Evolutionary conservation across 2,329 filamentous ascomycete species (phyloP).

Genomic region (Tricladium varicosporioides): DNA sequence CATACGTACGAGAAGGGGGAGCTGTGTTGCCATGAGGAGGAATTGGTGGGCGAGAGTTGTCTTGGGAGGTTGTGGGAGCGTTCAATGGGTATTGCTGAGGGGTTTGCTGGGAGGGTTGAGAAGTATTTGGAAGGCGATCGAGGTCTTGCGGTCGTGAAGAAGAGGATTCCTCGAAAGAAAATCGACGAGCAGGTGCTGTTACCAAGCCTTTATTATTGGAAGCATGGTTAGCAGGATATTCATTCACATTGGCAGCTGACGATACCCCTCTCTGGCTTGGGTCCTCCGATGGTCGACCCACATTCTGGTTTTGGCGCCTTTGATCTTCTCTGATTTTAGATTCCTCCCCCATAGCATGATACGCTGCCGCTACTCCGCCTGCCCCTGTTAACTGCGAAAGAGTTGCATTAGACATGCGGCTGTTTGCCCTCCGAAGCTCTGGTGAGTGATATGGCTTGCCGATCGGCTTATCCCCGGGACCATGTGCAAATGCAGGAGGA

Average conservation of each 20-base stretch:
- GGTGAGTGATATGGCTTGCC: slow-evolving; percentile 71
- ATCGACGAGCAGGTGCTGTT: slow-evolving; percentile 29
- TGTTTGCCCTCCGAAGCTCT: slow-evolving; percentile 77
- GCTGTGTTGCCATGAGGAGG: slow-evolving; percentile 6
- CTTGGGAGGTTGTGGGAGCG: slow-evolving; percentile 8
- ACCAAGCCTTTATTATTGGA: slow-evolving; percentile 34
- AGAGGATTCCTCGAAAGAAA: slow-evolving; percentile 30
- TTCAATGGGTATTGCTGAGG: slow-evolving; percentile 11
- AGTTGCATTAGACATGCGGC: slow-evolving; percentile 78
- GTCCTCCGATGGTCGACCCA: slow-evolving; percentile 30
- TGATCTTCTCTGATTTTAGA: slow-evolving; percentile 23
- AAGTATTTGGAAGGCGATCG: slow-evolving; percentile 16
- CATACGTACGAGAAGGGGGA: slow-evolving; percentile 17
- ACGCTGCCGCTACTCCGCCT: slow-evolving; percentile 44
- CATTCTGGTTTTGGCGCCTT: slow-evolving; percentile 20
- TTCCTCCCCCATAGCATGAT: slow-evolving; percentile 40
- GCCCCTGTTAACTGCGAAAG: slow-evolving; percentile 76
- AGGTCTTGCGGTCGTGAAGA: slow-evolving; percentile 15
- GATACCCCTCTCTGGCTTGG: slow-evolving; percentile 41
- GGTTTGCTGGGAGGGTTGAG: slow-evolving; percentile 15
- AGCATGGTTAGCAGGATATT: slow-evolving; percentile 35
- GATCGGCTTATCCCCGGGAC: slow-evolving; percentile 66
- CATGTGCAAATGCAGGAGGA: slow-evolving; percentile 78
- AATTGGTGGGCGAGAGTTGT: slow-evolving; percentile 4
- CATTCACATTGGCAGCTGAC: slow-evolving; percentile 33